A percentile compares a stretch with the other conserved stretches of the same genome.
Conservation (phyloP, 257 asterid genomes). For the Salvia hispanica region DNA sequence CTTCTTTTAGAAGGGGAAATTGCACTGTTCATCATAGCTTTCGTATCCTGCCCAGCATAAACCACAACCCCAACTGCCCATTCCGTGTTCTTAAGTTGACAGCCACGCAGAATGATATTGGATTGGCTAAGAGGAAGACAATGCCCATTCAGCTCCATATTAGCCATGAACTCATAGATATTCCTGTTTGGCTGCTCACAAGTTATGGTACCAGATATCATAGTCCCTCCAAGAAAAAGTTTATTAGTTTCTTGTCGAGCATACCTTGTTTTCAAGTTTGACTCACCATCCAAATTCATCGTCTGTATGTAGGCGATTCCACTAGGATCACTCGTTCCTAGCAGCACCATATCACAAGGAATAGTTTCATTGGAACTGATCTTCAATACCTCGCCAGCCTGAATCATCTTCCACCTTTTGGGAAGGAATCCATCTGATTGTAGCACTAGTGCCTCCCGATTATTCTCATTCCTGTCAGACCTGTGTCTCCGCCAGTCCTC, state of each 20-base stretch:
- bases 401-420: constrained; percentile 79
- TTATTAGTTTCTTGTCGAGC: constrained; percentile 95
- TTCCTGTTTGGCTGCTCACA: constrained; percentile 97
- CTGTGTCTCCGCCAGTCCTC: constrained; percentile 99
- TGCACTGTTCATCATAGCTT: constrained; percentile 97
- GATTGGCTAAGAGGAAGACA: constrained; percentile 83
- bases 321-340: constrained; percentile 90
- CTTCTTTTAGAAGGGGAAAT: constrained; percentile 90
- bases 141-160: constrained; percentile 81
- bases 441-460: constrained; percentile 81
- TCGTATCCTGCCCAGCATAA: constrained; percentile 96
- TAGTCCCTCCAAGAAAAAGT: constrained; percentile 60
- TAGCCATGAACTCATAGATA: constrained; percentile 92
- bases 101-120: constrained; percentile 92
- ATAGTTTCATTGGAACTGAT: constrained; percentile 77
- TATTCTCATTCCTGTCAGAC: constrained; percentile 95
- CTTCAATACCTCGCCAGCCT: constrained; percentile 90
- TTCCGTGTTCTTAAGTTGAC: constrained; percentile 96
- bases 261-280: constrained; percentile 97
- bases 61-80: constrained; percentile 97
- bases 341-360: constrained; percentile 95
- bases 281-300: constrained; percentile 97
- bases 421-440: constrained; percentile 61
- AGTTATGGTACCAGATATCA: constrained; percentile 70
- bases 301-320: constrained; percentile 98